Percentiles rank a stretch among this genome's conserved stretches.
These are phyloP conservation scores for Debaryomyces subglobosus DNA, from an alignment of 1,139 yeast genomes.

Conservation along the genomic window DNA sequence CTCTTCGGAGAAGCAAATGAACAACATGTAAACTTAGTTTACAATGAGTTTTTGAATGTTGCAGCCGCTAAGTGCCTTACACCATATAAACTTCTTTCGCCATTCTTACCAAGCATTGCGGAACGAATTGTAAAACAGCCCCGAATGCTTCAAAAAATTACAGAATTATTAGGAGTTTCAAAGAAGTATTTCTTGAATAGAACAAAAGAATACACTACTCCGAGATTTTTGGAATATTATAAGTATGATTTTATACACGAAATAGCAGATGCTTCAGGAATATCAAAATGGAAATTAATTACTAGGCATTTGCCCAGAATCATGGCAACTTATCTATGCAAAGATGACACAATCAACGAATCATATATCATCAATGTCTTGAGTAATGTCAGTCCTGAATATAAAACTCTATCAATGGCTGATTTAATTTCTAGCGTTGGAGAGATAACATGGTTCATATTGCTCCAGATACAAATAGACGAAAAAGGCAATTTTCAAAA, in stretches of 20 bases:
- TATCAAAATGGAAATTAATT: constrained; percentile 38
- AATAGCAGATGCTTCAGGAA: constrained; percentile 42
- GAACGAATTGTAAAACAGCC: constrained; percentile 65
- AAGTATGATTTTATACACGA: constrained; percentile 65
- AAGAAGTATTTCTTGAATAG: constrained; percentile 63
- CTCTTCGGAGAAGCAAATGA: constrained; percentile 62
- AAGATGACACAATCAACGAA: constrained; percentile 46
- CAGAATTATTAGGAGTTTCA: constrained; percentile 67
- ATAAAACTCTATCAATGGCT: constrained; percentile 35
- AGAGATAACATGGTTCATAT: constrained; percentile 45
- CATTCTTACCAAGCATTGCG: constrained; percentile 77
- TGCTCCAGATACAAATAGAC: constrained; percentile 40
- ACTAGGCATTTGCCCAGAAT: constrained; percentile 42
- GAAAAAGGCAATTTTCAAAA: constrained; percentile 32
- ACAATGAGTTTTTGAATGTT: constrained; percentile 55
- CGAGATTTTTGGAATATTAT: constrained; percentile 69
- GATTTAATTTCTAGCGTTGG: constrained; percentile 51
- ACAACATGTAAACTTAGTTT: constrained; percentile 65
- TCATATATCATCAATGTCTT: constrained; percentile 56
- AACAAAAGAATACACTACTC: constrained; percentile 76
- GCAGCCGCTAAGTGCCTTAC: constrained; percentile 50
- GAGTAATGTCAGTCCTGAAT: constrained; percentile 54
- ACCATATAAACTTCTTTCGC: constrained; percentile 74
- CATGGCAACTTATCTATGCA: constrained; percentile 43
- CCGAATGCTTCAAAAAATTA: constrained; percentile 57